Evolutionary conservation across 2,329 filamentous ascomycete species (phyloP), one percentile per base, ranked within the genome.

Genomic region (Hypoxylon sp.): DNA sequence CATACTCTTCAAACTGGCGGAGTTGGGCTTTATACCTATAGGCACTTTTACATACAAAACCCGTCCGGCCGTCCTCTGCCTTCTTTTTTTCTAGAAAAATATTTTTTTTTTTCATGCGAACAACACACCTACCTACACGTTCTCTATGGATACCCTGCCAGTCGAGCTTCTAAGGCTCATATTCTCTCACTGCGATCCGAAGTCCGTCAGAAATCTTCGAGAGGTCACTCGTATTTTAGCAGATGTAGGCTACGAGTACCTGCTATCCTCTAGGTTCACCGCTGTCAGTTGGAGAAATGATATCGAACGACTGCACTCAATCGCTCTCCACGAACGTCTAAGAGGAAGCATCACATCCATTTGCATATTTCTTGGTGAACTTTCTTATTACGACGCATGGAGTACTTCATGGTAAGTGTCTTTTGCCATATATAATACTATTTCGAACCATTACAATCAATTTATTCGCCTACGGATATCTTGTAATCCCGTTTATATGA

Each of bases 221-320:
- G 79, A 82, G 30, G 75, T 76, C 53, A 81, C 77, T 38, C 75
- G 73, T 13, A 77, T 75, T 25, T 73, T 82, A 38, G 82, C 82
- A 41, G 77, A 80, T 30, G 74, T 83, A 2, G 82, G 82, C 59
- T 81, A 81, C 65, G 79, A 82, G 23, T 82, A 80, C 63, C 74
- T 85, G 63, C 70, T 85, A 25, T 72, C 76, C n/a, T 70, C 80
- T 2, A 69, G 76, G 58, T 84, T 86, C 73, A 78, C 75, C 23
- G 79, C 79, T 17, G 74, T 84, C 49, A 79, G 80, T 55, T 85
- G 82, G 80, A 79, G 80, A 57, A 77, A 83, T 71, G 84, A 86
- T 68, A 78, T 83, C 45, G 75, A 78, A 48, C 79, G 82, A 14
- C 78, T 86, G 19, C 78, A 81, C 61, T 76, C 75, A 52, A 83